phyloP scores from a whole-genome alignment of 2,329 filamentous ascomycete species.

The Fusarium falciforme region DNA sequence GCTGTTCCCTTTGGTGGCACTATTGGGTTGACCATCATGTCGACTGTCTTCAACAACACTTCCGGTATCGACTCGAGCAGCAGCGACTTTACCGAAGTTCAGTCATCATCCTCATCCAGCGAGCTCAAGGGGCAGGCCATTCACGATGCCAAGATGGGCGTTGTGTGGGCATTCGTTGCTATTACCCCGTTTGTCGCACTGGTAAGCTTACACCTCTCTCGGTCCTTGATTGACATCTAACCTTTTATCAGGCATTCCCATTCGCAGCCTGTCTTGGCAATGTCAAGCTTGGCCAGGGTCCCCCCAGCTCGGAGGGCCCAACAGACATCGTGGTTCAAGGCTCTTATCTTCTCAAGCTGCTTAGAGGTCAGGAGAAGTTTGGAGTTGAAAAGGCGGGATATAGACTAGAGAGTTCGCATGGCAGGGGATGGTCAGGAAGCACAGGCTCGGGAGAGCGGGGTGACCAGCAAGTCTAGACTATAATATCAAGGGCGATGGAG shows the following conservation, averaged over 20 bases:
- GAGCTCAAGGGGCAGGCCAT: slow-evolving; percentile 27
- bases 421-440: slow-evolving; percentile 10
- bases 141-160: slow-evolving; percentile 58
- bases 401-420: slow-evolving; percentile 26
- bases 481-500: neutral
- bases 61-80: slow-evolving; percentile 44
- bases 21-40: slow-evolving; percentile 74
- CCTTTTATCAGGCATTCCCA: slow-evolving; percentile 37
- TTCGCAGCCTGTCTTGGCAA: slow-evolving; percentile 47
- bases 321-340: slow-evolving; percentile 45
- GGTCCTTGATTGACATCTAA: slow-evolving; percentile 8
- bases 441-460: slow-evolving; percentile 1
- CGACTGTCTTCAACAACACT: slow-evolving; percentile 74
- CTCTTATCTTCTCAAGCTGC: slow-evolving; percentile 44
- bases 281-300: slow-evolving; percentile 44
- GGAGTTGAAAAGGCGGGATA: slow-evolving; percentile 27
- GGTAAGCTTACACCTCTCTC: slow-evolving; percentile 39
- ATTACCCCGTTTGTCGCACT: slow-evolving; percentile 68
- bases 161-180: slow-evolving; percentile 74
- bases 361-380: slow-evolving; percentile 30
- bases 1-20: slow-evolving; percentile 73
- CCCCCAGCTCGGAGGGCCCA: slow-evolving; percentile 42
- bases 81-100: slow-evolving; percentile 40
- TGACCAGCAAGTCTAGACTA: slow-evolving; percentile 9
- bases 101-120: slow-evolving; percentile 19